Base-by-base conservation (phyloP, 345 rosid species). In the Euphorbia tirucalli region DNA sequence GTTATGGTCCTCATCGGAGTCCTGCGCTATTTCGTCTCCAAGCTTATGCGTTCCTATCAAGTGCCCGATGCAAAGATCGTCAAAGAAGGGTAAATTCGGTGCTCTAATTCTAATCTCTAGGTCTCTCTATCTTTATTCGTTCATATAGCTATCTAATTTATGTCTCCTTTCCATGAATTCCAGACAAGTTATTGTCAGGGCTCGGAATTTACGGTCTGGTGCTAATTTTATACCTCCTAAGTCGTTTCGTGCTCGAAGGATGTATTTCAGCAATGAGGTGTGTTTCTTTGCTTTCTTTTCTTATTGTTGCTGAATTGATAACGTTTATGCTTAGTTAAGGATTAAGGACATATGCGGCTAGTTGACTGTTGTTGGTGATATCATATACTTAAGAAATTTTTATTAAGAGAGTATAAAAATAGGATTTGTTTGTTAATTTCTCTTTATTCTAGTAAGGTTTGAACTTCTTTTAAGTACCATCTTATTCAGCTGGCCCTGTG, bases 1-100 rank as follows among this genome's bases (percentile, higher is more conserved):
- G 99, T 92, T 65, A 95, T 90, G 97, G 97, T 90, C 27, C 93
- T 92, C 63, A 92, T 92, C 19, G 99, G 97, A 21, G 77, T 95
- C 63, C 97, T 96, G 48, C 90, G 98, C 35, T 83, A 96, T 87
- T 96, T 93, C 71, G 89, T 82, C 71, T 82, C 89, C 68, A 96
- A 93, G 86, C 90, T 93, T 72, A 86, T 89, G 94, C 98, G 92
- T 31, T 89, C 98, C 69, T 71, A 89, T 70, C 98, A 88, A 73
- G 50, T 69, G 74, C 97, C 96, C 54, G 98, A 96, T 84, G 82
- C 78, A 50, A 96, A 96, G 80, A 81, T 84, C 71, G 84, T 89
- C 74, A 88, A 86, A 77, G 99, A 96, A 89, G 99, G 97, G 98
- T 77, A 46, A 48, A 89, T n/a, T 27, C 64, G 19, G 2, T 11